Base-by-base conservation (phyloP, 1,284 basidiomycete genomes). In the Tilletiopsis washingtonensis region DNA sequence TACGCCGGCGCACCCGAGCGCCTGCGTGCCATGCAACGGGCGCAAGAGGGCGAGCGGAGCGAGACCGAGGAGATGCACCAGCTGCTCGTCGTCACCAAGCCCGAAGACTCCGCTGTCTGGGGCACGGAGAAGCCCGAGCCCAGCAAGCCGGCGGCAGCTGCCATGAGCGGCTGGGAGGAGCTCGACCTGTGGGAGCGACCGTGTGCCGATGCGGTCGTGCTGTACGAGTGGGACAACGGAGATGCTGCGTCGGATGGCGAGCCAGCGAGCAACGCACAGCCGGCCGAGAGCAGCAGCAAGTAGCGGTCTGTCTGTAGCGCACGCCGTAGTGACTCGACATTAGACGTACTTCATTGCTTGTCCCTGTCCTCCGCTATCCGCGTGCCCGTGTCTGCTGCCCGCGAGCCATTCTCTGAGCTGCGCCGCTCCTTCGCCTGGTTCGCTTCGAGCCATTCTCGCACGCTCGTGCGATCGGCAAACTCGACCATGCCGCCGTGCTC, bases 1-100 rank as follows among this genome's bases (percentile, higher is more conserved):
- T 53, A 57, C 12, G 58, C 65, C 36, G 64, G 64, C 12, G 57
- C 64, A 11, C 62, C 62, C 11, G 61, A 64, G 40, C 12, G 49
- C 14, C 17, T 51, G 26, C n/a, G 23, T 5, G 34, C n/a, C 14
- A 45, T 34, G 44, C 15, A n/a, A 12, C 32, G 20, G n/a, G 45
- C 24, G 4, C 19, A 19, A n/a, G 19, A 47, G 15, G 20, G 7
- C 14, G 40, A 29, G 40, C 21, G 20, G 40, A 21, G 3, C 14
- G n/a, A n/a, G n/a, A n/a, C n/a, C n/a, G n/a, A n/a, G n/a, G n/a
- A n/a, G n/a, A n/a, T n/a, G n/a, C n/a, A n/a, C n/a, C n/a, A n/a
- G n/a, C 21, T 45, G 23, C 6, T 51, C 19, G 25, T 51, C 34
- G 9, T 51, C 5, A 49, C 19, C 26, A 51, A 50, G 37, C 46